Conservation (phyloP, 768 basidiomycete genomes). For the Coprinellus micaceus region DNA sequence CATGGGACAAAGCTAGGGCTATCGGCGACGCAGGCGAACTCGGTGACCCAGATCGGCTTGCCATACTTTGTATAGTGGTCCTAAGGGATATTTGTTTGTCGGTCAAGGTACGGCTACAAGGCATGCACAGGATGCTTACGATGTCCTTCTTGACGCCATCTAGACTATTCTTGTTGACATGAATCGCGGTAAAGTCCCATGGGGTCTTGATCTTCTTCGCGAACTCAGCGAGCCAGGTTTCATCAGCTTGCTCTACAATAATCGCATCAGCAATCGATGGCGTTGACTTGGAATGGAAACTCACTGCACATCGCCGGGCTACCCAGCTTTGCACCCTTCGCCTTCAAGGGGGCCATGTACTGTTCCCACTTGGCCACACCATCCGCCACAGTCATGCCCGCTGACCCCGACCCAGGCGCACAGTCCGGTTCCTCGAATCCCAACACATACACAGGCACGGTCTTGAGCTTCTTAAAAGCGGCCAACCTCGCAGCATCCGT, state of each 20-base stretch:
- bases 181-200: conserved; percentile 47
- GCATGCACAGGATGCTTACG: conserved; percentile 24
- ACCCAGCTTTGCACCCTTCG: conserved; percentile 38
- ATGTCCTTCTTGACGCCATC: conserved; percentile 42
- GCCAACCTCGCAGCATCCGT: conserved; percentile 36
- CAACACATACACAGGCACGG: conserved; percentile 36
- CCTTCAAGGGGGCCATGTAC: conserved; percentile 38
- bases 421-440: conserved; percentile 50
- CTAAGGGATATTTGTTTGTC: conserved; percentile 17
- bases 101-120: background rate
- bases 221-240: conserved; percentile 44
- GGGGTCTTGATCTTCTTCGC: conserved; percentile 31
- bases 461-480: conserved; percentile 32
- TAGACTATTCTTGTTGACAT: conserved; percentile 46
- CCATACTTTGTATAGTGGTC: conserved; percentile 41
- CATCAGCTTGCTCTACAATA: conserved; percentile 42
- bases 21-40: conserved; percentile 47
- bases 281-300: conserved; percentile 13
- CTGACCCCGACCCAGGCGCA: conserved; percentile 39
- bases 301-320: conserved; percentile 50
- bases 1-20: conserved; percentile 38
- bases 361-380: conserved; percentile 39
- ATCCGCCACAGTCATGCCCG: conserved; percentile 40
- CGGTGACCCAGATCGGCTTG: conserved; percentile 47
- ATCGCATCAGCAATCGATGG: background rate